Base-by-base conservation (phyloP, 768 basidiomycete species). In the Tylopilus cervinicoccineus region DNA sequence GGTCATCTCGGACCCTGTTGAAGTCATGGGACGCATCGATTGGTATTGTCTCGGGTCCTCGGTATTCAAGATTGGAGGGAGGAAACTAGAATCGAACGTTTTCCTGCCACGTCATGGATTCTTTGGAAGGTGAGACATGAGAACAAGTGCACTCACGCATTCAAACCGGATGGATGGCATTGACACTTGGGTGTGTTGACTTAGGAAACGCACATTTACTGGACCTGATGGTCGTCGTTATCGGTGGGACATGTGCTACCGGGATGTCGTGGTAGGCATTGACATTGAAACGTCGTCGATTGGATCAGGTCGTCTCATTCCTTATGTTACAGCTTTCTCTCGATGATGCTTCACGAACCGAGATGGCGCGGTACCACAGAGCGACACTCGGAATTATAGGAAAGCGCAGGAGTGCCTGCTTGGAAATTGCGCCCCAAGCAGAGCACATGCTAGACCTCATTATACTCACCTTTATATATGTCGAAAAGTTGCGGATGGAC, bases 141-240 rank as follows among this genome's bases (percentile, higher is more conserved):
- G n/a, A n/a, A n/a, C n/a, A n/a, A n/a, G n/a, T n/a, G n/a, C n/a
- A n/a, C 10, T 10, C 12, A 10, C 34, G 12, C 9, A 6, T 20
- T 20, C 11, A 17, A 19, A 12, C 22, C 20, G 7, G 6, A 38
- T 22, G 13, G 32, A 45, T 17, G 42, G 4, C 2, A 17, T 43
- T 47, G 13, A 57, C 39, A 2, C 17, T 17, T 22, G 24, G 17
- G 20, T 13, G 6, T 20, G 8, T 2, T 14, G 24, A 10, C 34
- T 29, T 28, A 64, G 59, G 28, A 61, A 55, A 20, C 55, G 59
- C 23, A 57, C 62, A 1, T 72, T 72, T 47, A 60, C 43, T 5
- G 71, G 63, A 0, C 63, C 53, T 1, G 70, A 71, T 34, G 67
- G 63, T 6, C 62, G 48, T 22, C 54, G 48, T 37, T 71, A 70